These are phyloP conservation scores for Clavulina sp. DNA, from an alignment of 768 basidiomycete species.

Conservation along the genomic window DNA sequence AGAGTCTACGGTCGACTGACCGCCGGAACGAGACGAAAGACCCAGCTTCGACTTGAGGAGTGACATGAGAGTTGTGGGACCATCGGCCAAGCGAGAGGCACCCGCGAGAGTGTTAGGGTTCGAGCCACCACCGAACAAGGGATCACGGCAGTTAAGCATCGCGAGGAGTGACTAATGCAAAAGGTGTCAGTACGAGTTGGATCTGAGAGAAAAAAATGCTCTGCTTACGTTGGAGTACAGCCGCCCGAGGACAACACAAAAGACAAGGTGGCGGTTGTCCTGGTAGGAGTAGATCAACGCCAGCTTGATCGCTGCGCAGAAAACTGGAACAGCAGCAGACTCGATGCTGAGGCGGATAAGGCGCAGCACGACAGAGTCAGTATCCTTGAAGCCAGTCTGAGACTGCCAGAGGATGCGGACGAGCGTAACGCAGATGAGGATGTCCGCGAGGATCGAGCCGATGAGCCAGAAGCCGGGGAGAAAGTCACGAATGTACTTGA, in stretches of 20 bases:
- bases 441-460: constrained; percentile 1
- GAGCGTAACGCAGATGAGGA: constrained; percentile 1
- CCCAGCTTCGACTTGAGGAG: too few relatives aligned
- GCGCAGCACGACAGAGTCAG: background rate
- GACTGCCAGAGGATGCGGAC: background rate
- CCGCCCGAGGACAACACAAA: background rate
- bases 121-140: background rate
- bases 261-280: background rate
- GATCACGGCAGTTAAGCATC: constrained; percentile 1
- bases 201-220: background rate
- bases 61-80: too few relatives aligned
- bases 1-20: too few relatives aligned
- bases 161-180: background rate
- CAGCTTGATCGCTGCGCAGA: background rate
- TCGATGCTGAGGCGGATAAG: background rate
- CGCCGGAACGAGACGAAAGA: too few relatives aligned
- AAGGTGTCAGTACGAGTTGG: background rate
- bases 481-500: constrained; percentile 1
- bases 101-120: background rate
- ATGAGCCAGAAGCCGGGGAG: background rate
- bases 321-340: background rate
- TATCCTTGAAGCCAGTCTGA: constrained; percentile 1
- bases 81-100: background rate
- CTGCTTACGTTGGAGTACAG: constrained; percentile 2
- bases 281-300: background rate